Evolutionary conservation across 768 basidiomycete species (phyloP), one percentile per base, ranked within the genome.

Genomic region (Phaeolepiota aurea): DNA sequence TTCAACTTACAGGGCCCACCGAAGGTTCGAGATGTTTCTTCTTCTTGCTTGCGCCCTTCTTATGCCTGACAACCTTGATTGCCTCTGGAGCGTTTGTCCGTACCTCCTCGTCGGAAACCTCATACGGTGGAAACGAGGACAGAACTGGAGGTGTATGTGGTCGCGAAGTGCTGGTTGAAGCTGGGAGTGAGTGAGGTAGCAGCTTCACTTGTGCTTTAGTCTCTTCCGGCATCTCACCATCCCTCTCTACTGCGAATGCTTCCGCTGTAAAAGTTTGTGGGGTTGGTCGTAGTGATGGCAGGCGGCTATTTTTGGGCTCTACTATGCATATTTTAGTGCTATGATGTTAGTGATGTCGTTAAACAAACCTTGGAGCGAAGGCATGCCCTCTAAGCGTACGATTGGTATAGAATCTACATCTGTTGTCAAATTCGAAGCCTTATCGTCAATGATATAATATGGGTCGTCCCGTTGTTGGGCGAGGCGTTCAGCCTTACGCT

Each of bases 401-500:
- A 99, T 77, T 1, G 94, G 93, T 59, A 98, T 97, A 5, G 82
- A 76, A 50, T 96, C 91, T n/a, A 96, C 48, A 53, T 96, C 89
- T 10, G 77, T 72, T 5, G 60, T 45, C 18, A 44, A 38, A 41
- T 59, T 65, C 47, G 68, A 54, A 1, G 74, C 65, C 40, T 57
- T 62, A 31, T 77, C 75, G 48, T 87, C 84, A 28, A 80, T 69
- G 47, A 96, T 80, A 59, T 96, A 93, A 62, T 91, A 96, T 3
- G 93, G 92, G 54, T 98, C 91, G 46, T 90, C 87, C 30, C 77
- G 76, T 47, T 82, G 67, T 44, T 82, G 77, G 37, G 82, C 90
- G 36, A 80, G 62, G 20, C 88, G 73, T 49, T 86, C 88, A 19
- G 76, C 80, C 49, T 79, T 82, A 33, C 77, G 72, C 91, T 96